Base-by-base conservation (phyloP, 2,329 filamentous ascomycete species). In the Colletotrichum cereale region DNA sequence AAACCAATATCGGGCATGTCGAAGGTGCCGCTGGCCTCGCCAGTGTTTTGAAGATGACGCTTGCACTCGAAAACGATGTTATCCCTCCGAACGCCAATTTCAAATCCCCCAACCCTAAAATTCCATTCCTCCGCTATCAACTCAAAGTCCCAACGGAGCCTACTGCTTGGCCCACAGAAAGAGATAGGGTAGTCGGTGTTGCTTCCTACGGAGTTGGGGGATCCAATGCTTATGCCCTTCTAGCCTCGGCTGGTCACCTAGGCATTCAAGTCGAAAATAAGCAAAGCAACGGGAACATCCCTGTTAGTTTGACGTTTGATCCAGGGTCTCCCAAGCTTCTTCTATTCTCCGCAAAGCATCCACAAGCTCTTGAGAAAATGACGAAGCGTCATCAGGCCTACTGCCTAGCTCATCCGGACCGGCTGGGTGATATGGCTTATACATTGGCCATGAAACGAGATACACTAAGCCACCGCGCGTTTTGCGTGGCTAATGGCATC, bases 1-100 rank as follows among this genome's bases (percentile, higher is more conserved):
- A 84, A 55, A 77, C 81, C 5, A 83, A 83, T 58, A 21, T 84
- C 4, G 82, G 82, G 0, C 82, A 84, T 63, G 67, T 74, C 2
- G 82, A 83, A 67, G 80, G 76, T 5, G 79, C 79, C 0, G 75
- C 77, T 1, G 82, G 80, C 1, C 57, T 81, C 1, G 74, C 75
- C 0, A 73, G 73, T 16, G 42, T 82, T 1, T 76, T 83, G 62
- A 83, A 83, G 73, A 69, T 73, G 3, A 76, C 80, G 0, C 34
- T 83, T 21, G 73, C 77, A 1, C 65, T 73, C 31, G 56, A 74
- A 24, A 64, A 72, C 61, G 42, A 57, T 5, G 64, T 16, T 0
- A 73, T 74, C 3, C 67, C 71, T 2, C 71, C 71, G 7, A 74
- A 74, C 42, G 55, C 67, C 61, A 68, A 64, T 4, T 74, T 73